Conservation (phyloP, 208 protist species). For the Trypanosoma boissoni region DNA sequence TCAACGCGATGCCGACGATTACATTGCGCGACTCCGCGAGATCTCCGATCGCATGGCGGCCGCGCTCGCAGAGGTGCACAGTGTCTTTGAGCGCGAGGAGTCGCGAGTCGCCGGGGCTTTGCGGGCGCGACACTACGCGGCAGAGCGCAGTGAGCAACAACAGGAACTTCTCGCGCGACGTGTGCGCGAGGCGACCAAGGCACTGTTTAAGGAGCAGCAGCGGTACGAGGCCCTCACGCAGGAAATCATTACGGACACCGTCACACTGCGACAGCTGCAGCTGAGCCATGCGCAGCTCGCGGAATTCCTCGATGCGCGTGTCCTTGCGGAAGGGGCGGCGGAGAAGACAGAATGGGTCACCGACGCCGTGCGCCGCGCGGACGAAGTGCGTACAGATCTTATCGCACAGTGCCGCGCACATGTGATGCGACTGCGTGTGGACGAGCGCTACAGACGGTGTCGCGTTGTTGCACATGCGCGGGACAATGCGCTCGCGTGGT, state of each 20-base stretch:
- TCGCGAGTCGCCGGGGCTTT: conserved; percentile 35
- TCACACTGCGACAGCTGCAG: conserved; percentile 55
- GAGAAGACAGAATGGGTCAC: conserved; percentile 20
- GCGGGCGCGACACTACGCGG: conserved; percentile 21
- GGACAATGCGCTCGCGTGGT: conserved; percentile 52
- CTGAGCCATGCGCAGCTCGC: conserved; percentile 55
- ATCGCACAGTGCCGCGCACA: conserved; percentile 45
- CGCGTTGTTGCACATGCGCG: conserved; percentile 37
- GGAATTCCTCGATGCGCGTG: conserved; percentile 27
- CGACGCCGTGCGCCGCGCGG: conserved; percentile 31
- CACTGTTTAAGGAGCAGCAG: conserved; percentile 63
- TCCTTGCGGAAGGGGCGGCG: conserved; percentile 22
- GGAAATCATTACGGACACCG: conserved; percentile 51
- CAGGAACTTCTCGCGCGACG: conserved; percentile 75
- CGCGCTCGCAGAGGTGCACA: conserved; percentile 9
- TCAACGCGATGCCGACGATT: conserved; percentile 26
- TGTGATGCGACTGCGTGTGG: conserved; percentile 29
- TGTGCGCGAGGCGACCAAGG: conserved; percentile 74
- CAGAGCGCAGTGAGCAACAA: conserved; percentile 40
- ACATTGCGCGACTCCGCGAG: conserved; percentile 17
- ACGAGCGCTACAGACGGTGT: conserved; percentile 59
- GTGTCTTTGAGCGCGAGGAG: conserved; percentile 18
- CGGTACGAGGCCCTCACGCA: conserved; percentile 58
- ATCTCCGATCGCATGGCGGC: conserved; percentile 6
- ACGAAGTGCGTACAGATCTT: conserved; percentile 32